These are phyloP conservation scores for Alisma plantagoaquatica DNA, from an alignment of 106 monocot genomes.

Conservation along the genomic window DNA sequence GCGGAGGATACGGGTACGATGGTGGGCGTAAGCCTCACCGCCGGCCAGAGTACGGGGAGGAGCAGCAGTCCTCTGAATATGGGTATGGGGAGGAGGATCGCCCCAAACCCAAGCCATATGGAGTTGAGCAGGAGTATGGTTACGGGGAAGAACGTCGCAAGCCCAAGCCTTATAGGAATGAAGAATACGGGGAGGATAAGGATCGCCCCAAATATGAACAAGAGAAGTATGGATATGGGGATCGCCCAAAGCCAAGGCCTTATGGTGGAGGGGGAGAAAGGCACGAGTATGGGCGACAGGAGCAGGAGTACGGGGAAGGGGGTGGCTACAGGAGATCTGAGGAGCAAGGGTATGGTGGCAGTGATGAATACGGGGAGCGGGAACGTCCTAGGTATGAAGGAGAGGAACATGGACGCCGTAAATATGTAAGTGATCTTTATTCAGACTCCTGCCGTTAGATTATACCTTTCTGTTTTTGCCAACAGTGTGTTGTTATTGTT, in stretches of 20 bases:
- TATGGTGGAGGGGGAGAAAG: background rate
- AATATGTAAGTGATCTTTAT: no score
- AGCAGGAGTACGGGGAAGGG: background rate
- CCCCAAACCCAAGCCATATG: background rate
- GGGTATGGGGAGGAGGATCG: background rate
- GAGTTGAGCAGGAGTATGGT: conserved; percentile 4
- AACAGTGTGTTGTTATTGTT: no score
- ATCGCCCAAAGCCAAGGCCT: background rate
- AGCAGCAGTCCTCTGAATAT: background rate
- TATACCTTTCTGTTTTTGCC: no score
- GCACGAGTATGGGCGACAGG: background rate
- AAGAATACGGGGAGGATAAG: background rate
- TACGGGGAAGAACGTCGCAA: background rate
- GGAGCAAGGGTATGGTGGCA: background rate
- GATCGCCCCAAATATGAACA: background rate
- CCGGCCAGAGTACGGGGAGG: background rate
- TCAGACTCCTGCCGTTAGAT: no score
- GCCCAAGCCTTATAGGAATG: background rate
- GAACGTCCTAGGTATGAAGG: no score
- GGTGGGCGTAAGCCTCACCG: background rate
- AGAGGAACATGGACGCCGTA: no score
- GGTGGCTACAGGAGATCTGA: background rate
- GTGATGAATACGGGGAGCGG: background rate
- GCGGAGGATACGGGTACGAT: background rate
- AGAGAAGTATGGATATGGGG: background rate